phyloP scores from a whole-genome alignment of 108 stramenopile species.

The Stephanodiscus triporus region DNA sequence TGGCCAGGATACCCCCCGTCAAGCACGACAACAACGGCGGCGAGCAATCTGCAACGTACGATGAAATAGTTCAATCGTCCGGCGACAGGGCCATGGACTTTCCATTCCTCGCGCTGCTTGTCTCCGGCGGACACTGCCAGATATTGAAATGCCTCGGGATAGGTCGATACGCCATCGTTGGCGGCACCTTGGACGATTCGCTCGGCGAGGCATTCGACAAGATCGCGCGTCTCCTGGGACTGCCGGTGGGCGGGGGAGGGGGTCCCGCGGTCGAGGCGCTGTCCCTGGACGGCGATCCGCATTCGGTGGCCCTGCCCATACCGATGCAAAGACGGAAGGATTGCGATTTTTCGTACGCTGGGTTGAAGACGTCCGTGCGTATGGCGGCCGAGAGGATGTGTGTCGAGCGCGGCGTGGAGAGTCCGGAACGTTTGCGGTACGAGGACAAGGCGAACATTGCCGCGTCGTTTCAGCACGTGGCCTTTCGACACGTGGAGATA shows the following conservation, averaged over 20 bases:
- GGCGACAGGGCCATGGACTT: conserved; percentile 67
- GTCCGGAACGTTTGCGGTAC: conserved; percentile 48
- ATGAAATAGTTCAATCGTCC: conserved; percentile 22
- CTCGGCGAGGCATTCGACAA: conserved; percentile 95
- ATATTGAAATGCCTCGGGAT: conserved; percentile 88
- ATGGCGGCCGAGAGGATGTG: conserved; percentile 68
- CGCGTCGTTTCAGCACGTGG: conserved; percentile 93
- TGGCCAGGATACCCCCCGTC: conserved; percentile 79
- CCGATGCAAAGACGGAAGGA: conserved; percentile 89
- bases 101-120: conserved; percentile 95
- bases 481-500: conserved; percentile 92
- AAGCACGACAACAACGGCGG: conserved; percentile 24
- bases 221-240: conserved; percentile 89
- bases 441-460: conserved; percentile 87
- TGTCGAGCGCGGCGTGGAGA: conserved; percentile 58
- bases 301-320: conserved; percentile 74
- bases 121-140: conserved; percentile 97
- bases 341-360: conserved; percentile 95
- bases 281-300: conserved; percentile 85
- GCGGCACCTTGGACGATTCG: conserved; percentile 96
- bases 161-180: conserved; percentile 82
- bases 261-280: conserved; percentile 92
- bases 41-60: conserved; percentile 12
- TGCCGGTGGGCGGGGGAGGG: conserved; percentile 90
- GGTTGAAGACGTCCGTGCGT: conserved; percentile 91